Evolutionary conservation across 1,139 yeast genomes (phyloP), one percentile per base, ranked within the genome.

Genomic region (Meyerozyma sp.): DNA sequence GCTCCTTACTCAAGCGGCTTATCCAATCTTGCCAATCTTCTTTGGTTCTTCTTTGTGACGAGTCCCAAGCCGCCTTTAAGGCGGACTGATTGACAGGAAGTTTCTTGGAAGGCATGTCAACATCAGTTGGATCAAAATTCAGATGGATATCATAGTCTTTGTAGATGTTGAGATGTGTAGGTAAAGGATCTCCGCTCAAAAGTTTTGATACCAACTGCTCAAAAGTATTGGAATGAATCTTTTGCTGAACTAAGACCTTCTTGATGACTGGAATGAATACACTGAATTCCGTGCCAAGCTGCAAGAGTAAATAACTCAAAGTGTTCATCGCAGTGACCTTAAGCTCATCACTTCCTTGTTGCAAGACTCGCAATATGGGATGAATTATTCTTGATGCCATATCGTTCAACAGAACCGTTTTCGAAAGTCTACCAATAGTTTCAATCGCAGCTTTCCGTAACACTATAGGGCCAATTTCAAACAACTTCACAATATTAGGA

Each of bases 21-120:
- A 91, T 82, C 99, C 99, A 94, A 57, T 93, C 98, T 57, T 86
- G 91, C 98, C 98, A 94, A 55, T 93, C 98, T 56, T 91, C 98
- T 52, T 84, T 81, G 0, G 97, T 89, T 39, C 95, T 77, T 50
- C 94, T 79, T 53, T 89, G 93, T 26, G 86, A 81, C 14, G 96
- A 86, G 54, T 90, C 96, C 98, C 98, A 94, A 1, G 94, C 90
- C 40, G 80, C 77, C 55, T 87, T 85, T 51, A 87, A 69, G 5
- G 83, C 84, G 43, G 79, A 82, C 49, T 86, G 91, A 52, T 87
- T 84, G 11, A 87, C 89, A 0, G 95, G 91, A 9, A 91, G 68
- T 54, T 88, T 89, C 55, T 83, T 82, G 13, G 85, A 74, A 1
- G 85, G 80, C 52, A 83, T 76, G 45, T 84, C 91, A 39, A 83